Base-by-base conservation (phyloP, 1,284 basidiomycete genomes). In the Cryptococcus jaspeensis region DNA sequence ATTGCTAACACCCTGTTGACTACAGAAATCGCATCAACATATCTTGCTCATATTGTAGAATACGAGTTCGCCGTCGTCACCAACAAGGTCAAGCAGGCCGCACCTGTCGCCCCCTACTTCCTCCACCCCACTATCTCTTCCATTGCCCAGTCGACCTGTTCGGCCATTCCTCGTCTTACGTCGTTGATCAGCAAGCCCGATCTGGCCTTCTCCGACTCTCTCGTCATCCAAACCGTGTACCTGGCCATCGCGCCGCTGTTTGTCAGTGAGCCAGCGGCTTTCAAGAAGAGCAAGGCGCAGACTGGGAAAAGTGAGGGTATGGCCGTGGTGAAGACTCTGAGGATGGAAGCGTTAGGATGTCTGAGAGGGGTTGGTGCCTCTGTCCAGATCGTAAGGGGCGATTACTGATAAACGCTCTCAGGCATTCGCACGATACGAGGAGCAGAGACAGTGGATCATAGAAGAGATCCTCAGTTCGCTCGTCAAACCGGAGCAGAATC, bases 161-260 rank as follows among this genome's bases (percentile, higher is more conserved):
- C 64, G 0, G 59, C 76, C 0, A 52, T 80, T 0, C 69, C 72
- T 5, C 73, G 73, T 9, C 70, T 81, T 6, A 68, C 78, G 6
- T 66, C 74, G 1, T 68, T 82, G 13, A 64, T 79, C 39, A 60
- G 62, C 25, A 67, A 73, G 9, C 60, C 69, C 1, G 84, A 89
- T 44, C 63, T 82, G 20, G 82, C 87, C 5, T 89, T 95, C 85
- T 88, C 89, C 2, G 93, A 96, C 59, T 77, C 84, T 0, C 88
- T 94, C 63, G 86, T 96, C 66, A 95, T 96, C 53, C 87, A 90
- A 65, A 86, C 87, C 0, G 90, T 96, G 3, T 97, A 94, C 74
- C 87, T 96, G 51, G 86, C 91, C 1, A 89, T 97, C 59, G 89
- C 88, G 1, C 93, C 95, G 0, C 92, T 97, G 76, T 97, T 98